phyloP scores from a whole-genome alignment of 768 basidiomycete genomes.

The Collybiopsis luxurians region DNA sequence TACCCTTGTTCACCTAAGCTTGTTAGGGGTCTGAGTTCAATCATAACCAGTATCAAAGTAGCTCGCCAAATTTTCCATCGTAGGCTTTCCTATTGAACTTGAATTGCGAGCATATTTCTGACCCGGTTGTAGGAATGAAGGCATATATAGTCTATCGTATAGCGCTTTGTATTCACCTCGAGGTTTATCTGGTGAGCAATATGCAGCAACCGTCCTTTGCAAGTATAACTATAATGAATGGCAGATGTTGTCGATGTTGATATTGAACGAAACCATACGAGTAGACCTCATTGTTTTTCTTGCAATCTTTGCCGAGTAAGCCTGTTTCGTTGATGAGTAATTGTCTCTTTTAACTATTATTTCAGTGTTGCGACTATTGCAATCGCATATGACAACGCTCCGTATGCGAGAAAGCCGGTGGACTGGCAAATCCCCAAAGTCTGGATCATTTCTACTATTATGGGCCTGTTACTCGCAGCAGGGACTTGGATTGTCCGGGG shows the following conservation, averaged over 20 bases:
- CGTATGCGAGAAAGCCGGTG: conserved; percentile 35
- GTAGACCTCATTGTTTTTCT: conserved; percentile 43
- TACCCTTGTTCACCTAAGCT: conserved; percentile 11
- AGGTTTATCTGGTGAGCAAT: conserved; percentile 39
- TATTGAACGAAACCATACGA: conserved; percentile 45
- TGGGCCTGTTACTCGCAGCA: conserved; percentile 36
- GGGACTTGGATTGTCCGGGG: conserved; percentile 45
- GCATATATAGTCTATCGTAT: conserved; percentile 49
- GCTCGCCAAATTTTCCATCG: conserved; percentile 50
- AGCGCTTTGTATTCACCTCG: conserved; percentile 46
- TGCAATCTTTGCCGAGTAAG: conserved; percentile 37
- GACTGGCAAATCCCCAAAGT: conserved; percentile 51
- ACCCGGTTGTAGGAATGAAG: conserved; percentile 27
- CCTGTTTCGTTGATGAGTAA: not conserved
- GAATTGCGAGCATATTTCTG: too few species aligned
- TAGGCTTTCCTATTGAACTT: conserved; percentile 25
- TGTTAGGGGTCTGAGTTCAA: conserved; percentile 41
- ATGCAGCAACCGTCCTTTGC: too few species aligned
- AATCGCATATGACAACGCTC: conserved; percentile 45
- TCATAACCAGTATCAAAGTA: conserved; percentile 45
- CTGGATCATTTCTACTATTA: conserved; percentile 42
- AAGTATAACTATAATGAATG: too few species aligned
- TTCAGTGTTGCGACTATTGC: conserved; percentile 42
- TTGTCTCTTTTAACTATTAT: conserved; percentile 4
- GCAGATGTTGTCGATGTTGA: conserved; percentile 34